A percentile compares a stretch with the other conserved stretches of the same genome.
phyloP scores from a whole-genome alignment of 2,329 filamentous ascomycete genomes.

The Pezicula carpinea region DNA sequence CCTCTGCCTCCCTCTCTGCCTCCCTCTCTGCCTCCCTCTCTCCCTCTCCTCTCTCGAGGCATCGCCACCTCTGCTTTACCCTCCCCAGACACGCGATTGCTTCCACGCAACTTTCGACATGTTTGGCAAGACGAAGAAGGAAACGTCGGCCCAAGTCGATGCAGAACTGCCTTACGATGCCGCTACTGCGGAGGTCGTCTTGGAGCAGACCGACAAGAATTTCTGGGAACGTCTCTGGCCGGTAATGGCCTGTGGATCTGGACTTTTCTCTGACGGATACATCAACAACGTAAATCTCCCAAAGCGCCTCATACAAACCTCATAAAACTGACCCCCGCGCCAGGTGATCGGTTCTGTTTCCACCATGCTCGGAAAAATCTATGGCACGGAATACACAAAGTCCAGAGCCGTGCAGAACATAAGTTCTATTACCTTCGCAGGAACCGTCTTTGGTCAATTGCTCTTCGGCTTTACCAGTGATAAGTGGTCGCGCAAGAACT shows the following conservation, averaged over 20 bases:
- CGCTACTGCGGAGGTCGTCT: background rate
- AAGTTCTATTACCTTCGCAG: slow-evolving; percentile 77
- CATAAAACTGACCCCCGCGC: background rate
- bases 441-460: slow-evolving; percentile 78
- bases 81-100: too few species aligned
- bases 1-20: too few species aligned
- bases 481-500: slow-evolving; percentile 79
- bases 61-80: too few species aligned
- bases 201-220: background rate
- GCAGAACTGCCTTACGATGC: background rate
- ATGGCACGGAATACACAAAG: slow-evolving; percentile 61
- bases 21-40: too few species aligned
- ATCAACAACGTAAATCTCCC: slow-evolving; percentile 66
- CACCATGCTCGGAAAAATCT: slow-evolving; percentile 67
- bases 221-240: slow-evolving; percentile 1
- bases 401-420: slow-evolving; percentile 72
- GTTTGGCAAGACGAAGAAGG: background rate
- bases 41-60: too few species aligned
- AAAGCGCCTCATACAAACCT: background rate
- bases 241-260: slow-evolving; percentile 82
- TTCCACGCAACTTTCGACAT: background rate
- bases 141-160: background rate
- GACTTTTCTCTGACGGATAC: slow-evolving; percentile 88
- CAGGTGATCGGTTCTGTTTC: slow-evolving; percentile 85
- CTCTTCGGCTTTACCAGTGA: slow-evolving; percentile 78